Evolutionary conservation across 495 filamentous ascomycete species (phyloP).

Genomic region (Xylaria scruposa): DNA sequence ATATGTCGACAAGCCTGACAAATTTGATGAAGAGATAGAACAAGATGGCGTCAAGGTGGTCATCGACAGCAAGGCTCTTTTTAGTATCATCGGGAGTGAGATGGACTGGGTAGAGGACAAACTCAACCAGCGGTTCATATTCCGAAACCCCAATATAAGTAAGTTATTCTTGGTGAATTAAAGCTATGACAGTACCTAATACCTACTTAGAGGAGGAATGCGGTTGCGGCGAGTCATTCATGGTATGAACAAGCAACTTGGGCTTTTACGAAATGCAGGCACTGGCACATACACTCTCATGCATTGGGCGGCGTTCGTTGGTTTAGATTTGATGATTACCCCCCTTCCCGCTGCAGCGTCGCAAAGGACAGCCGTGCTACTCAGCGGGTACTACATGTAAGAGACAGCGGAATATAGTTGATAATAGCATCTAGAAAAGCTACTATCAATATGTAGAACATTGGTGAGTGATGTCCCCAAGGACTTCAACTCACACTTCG

Average conservation of each 20-base stretch:
- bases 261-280: not conserved
- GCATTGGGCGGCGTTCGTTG: constrained; percentile 27
- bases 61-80: constrained; percentile 95
- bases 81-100: constrained; percentile 97
- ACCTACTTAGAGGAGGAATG: constrained; percentile 82
- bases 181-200: constrained; percentile 3
- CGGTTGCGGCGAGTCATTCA: constrained; percentile 97
- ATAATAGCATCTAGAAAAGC: constrained; percentile 22
- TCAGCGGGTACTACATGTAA: not conserved
- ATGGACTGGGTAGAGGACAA: constrained; percentile 99
- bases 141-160: constrained; percentile 98
- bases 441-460: not conserved
- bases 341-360: not conserved
- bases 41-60: constrained; percentile 96
- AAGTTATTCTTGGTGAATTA: constrained; percentile 50
- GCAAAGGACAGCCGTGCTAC: not conserved
- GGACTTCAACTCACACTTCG: not conserved
- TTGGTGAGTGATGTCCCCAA: not conserved
- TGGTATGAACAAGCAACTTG: constrained; percentile 62
- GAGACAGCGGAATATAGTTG: not conserved
- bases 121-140: constrained; percentile 86
- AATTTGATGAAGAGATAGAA: constrained; percentile 90
- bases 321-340: constrained; percentile 4
- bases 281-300: constrained; percentile 14
- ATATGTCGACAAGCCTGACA: constrained; percentile 87